Evolutionary conservation across 2,329 filamentous ascomycete genomes (phyloP), one percentile per base, ranked within the genome.

Genomic region (Fusarium cicatricum): DNA sequence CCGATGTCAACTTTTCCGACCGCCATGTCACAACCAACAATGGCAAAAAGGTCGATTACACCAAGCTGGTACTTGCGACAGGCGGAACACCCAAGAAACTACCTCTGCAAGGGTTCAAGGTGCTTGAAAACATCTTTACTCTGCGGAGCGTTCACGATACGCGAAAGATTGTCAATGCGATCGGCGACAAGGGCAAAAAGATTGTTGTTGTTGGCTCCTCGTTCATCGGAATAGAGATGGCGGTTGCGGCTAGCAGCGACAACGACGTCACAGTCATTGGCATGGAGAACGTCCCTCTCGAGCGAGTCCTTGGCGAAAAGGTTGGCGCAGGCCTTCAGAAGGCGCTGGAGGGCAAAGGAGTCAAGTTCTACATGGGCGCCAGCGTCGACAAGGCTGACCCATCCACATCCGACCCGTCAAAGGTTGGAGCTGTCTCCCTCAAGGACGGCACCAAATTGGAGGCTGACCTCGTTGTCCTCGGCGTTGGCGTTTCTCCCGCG

Each of bases 141-240:
- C 82, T 99, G 11, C 86, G 95, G 48, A 88, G 81, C 11, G 80
- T 96, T n/a, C 82, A 88, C 36, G 88, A 98, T 70, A 85, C 88
- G 1, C 86, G 93, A 72, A 82, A 82, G 54, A 97, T 99, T 63
- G 82, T 92, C 21, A 82, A 80, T 1, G 91, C 92, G 7, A 90
- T 96, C 40, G 92, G 92, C 26, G 85, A 91, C 41, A 87, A 90
- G 71, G 87, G 86, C 55, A 97, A 97, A 82, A 97, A 97, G 75
- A 87, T 99, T 64, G 92, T 97, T 40, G 82, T 99, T 12, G 82
- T 99, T 48, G 95, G 95, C 34, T 94, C 90, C 55, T 96, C 92
- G 1, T 99, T 99, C 75, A 99, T 99, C 70, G 95, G 95, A 34
- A 96, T 99, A 90, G 95, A 99, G 75, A 85, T 96, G n/a, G 94